A percentile compares a stretch with the other conserved stretches of the same genome.
Conservation (phyloP, 495 filamentous ascomycete species). For the Neurospora hispaniola region DNA sequence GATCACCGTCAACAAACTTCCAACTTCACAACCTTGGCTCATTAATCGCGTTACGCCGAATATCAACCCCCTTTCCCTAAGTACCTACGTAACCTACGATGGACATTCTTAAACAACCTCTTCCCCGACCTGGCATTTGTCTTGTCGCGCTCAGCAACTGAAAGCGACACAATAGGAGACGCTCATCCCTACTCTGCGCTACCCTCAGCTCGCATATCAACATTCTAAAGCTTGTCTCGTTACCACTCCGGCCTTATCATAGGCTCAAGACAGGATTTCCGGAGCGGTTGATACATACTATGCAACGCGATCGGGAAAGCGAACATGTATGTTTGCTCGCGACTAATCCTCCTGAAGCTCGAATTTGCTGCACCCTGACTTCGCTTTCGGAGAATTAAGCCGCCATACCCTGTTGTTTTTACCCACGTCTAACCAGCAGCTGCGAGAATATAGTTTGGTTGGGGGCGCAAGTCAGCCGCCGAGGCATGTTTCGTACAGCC, state of each 20-base stretch:
- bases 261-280: background rate
- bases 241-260: background rate
- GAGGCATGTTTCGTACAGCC: constrained; percentile 14
- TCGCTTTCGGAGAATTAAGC: background rate
- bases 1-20: background rate
- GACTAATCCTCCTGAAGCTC: background rate
- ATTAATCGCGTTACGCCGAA: background rate
- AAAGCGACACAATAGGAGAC: background rate
- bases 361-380: background rate
- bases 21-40: background rate
- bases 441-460: constrained; percentile 7
- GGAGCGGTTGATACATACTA: background rate
- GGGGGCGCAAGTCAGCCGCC: constrained; percentile 11
- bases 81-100: background rate
- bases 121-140: background rate
- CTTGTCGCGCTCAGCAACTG: background rate
- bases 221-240: background rate
- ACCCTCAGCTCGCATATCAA: background rate
- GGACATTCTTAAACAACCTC: background rate
- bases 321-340: constrained; percentile 4
- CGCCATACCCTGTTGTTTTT: background rate
- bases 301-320: constrained; percentile 8
- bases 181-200: background rate
- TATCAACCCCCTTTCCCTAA: background rate
- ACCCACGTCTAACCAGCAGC: background rate